Evolutionary conservation across 768 basidiomycete genomes (phyloP).

Genomic region (Tricholoma terreum): DNA sequence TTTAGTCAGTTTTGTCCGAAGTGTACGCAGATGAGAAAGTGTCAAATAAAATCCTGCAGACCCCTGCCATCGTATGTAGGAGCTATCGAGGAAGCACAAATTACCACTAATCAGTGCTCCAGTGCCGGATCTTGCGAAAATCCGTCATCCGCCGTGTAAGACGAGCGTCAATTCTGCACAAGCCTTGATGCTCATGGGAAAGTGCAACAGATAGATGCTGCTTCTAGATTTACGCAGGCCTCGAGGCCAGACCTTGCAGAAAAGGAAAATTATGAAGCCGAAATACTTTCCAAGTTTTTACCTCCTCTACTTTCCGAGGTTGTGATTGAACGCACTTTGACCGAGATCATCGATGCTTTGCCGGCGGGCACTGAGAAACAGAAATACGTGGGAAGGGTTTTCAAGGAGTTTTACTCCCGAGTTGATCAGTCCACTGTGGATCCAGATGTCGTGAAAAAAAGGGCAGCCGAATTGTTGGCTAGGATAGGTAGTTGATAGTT

Average conservation of each 20-base stretch:
- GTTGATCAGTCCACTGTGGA: constrained; percentile 62
- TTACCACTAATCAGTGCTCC: background rate
- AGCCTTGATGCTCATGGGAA: background rate
- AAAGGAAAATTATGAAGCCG: constrained; percentile 58
- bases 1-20: constrained; percentile 66
- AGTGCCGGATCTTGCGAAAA: constrained; percentile 50
- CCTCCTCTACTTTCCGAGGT: constrained; percentile 57
- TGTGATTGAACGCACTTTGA: constrained; percentile 53
- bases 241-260: constrained; percentile 63
- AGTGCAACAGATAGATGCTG: constrained; percentile 53
- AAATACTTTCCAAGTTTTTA: constrained; percentile 50
- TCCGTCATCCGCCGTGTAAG: constrained; percentile 58
- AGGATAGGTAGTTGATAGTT: background rate
- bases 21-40: constrained; percentile 66
- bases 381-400: constrained; percentile 46
- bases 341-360: constrained; percentile 34
- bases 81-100: background rate
- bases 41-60: constrained; percentile 38
- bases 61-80: constrained; percentile 42
- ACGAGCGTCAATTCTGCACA: background rate
- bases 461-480: constrained; percentile 40
- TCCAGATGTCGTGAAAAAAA: constrained; percentile 50
- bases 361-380: constrained; percentile 24
- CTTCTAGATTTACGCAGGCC: constrained; percentile 51
- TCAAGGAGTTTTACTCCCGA: constrained; percentile 61